These are phyloP conservation scores for Nannochloropsis gaditana DNA, from an alignment of 108 stramenopile species.

Conservation along the genomic window DNA sequence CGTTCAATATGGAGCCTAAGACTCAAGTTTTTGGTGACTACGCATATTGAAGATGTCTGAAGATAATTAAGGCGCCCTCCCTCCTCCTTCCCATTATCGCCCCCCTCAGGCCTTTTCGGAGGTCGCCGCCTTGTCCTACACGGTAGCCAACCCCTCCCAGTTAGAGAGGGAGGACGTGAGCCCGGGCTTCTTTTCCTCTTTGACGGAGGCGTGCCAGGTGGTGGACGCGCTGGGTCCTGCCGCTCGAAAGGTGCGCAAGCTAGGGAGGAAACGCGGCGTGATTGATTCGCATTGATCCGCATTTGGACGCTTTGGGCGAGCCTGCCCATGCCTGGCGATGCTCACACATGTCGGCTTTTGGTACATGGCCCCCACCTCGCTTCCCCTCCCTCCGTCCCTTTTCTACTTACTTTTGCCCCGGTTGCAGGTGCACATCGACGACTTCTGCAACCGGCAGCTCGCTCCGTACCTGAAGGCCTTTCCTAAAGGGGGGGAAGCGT, in stretches of 20 bases:
- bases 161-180: conserved; percentile 24
- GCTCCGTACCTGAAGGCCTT: conserved; percentile 68
- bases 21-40: neutral
- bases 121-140: conserved; percentile 42
- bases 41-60: neutral
- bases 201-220: conserved; percentile 79
- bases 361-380: neutral
- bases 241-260: conserved; percentile 52
- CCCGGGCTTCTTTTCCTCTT: conserved; percentile 52
- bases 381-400: neutral
- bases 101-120: neutral
- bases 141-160: conserved; percentile 27
- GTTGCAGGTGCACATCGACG: conserved; percentile 58
- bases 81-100: neutral
- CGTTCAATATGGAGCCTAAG: neutral
- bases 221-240: conserved; percentile 85
- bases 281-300: too few species aligned
- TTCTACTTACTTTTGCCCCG: too few species aligned
- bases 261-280: neutral
- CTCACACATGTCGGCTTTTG: too few species aligned
- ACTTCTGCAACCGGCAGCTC: conserved; percentile 76
- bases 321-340: too few species aligned
- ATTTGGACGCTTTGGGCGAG: too few species aligned
- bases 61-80: neutral
- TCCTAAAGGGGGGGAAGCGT: conserved; percentile 28